Conservation (phyloP, 306 rosid species). For the Citrullus colocynthis region DNA sequence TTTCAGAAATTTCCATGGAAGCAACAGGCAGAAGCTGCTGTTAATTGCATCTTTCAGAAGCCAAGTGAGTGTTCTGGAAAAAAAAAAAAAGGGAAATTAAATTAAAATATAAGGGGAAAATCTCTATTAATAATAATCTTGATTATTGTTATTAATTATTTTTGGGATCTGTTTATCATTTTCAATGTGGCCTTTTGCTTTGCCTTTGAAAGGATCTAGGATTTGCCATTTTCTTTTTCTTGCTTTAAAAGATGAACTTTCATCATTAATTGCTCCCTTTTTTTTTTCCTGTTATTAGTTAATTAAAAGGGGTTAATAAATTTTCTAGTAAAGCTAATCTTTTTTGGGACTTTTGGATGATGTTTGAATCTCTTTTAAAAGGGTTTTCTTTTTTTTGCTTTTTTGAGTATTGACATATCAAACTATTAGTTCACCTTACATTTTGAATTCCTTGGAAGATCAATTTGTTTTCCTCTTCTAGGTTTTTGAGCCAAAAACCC, state of each 20-base stretch:
- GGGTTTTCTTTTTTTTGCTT: neutral
- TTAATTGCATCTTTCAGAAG: constrained; percentile 18
- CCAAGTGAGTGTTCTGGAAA: constrained; percentile 33
- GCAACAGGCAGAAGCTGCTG: neutral
- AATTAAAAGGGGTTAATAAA: neutral
- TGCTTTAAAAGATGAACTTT: constrained; percentile 8
- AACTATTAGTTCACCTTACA: neutral
- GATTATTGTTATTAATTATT: constrained; percentile 10
- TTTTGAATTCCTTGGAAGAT: neutral
- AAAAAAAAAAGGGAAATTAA: neutral
- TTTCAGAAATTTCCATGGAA: constrained; percentile 19
- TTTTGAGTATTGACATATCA: neutral
- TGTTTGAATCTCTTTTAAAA: neutral
- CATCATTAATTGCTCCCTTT: neutral
- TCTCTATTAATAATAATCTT: neutral
- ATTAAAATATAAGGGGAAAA: neutral
- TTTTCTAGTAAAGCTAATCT: neutral
- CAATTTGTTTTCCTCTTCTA: neutral
- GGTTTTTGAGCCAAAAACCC: neutral
- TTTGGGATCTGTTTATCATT: constrained; percentile 24
- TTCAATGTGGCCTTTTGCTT: neutral
- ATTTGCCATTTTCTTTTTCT: constrained; percentile 2
- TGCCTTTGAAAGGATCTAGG: constrained; percentile 22
- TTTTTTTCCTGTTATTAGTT: neutral
- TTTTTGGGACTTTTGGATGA: neutral